phyloP scores from a whole-genome alignment of 495 filamentous ascomycete species.

The Podospora appendiculata region DNA sequence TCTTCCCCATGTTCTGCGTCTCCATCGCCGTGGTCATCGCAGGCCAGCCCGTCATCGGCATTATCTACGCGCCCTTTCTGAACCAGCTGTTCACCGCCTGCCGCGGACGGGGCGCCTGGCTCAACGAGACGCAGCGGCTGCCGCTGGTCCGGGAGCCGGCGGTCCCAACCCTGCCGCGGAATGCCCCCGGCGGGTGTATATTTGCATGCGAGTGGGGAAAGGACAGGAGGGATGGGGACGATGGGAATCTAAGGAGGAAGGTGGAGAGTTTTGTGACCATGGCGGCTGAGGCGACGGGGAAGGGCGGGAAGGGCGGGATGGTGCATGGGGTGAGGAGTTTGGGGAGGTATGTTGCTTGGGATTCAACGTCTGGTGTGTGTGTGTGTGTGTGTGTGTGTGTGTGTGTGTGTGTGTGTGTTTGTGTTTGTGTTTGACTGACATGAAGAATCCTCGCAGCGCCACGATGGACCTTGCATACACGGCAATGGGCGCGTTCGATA shows the following conservation, averaged over 20 bases:
- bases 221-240: constrained; percentile 52
- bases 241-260: constrained; percentile 58
- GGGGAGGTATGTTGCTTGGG: constrained; percentile 27
- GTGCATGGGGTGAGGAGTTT: constrained; percentile 67
- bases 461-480: constrained; percentile 71
- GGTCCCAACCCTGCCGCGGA: constrained; percentile 50
- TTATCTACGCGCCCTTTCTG: constrained; percentile 58
- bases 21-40: constrained; percentile 55
- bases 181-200: constrained; percentile 57
- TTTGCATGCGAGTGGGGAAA: constrained; percentile 70
- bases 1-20: constrained; percentile 69
- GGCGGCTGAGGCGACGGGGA: constrained; percentile 52
- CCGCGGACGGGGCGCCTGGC: constrained; percentile 54
- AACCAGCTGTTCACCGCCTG: constrained; percentile 58
- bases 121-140: constrained; percentile 51
- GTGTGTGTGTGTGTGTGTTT: background rate
- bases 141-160: constrained; percentile 48
- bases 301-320: constrained; percentile 65
- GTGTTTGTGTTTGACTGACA: background rate
- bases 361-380: too few species aligned
- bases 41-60: constrained; percentile 50
- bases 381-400: too few species aligned
- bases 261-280: constrained; percentile 64
- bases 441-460: constrained; percentile 29
- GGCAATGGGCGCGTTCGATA: constrained; percentile 62